Evolutionary conservation across 1,139 yeast genomes (phyloP).

Genomic region (Kodamaea fungicola): DNA sequence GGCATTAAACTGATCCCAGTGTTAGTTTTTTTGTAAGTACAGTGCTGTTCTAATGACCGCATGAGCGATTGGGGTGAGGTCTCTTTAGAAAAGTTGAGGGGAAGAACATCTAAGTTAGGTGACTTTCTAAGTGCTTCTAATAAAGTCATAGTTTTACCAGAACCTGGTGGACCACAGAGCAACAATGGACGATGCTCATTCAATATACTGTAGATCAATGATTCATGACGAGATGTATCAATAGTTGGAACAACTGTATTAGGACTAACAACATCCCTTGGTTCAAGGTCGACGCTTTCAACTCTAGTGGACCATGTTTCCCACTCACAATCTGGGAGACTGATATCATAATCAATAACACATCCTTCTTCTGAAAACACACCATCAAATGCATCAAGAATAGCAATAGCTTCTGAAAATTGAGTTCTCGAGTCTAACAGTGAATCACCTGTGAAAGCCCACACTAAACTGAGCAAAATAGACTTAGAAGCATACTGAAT

Average conservation of each 20-base stretch:
- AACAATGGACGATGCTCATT: slow-evolving; percentile 60
- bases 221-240: slow-evolving; percentile 72
- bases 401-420: slow-evolving; percentile 26
- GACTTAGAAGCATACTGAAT: slow-evolving; percentile 35
- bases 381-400: background rate
- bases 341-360: slow-evolving; percentile 46
- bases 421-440: slow-evolving; percentile 31
- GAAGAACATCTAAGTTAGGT: slow-evolving; percentile 56
- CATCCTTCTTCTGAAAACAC: background rate
- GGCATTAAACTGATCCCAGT: slow-evolving; percentile 60
- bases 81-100: slow-evolving; percentile 82
- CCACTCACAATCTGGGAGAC: slow-evolving; percentile 51
- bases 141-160: slow-evolving; percentile 93
- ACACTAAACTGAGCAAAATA: slow-evolving; percentile 45
- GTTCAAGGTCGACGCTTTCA: slow-evolving; percentile 49
- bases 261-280: slow-evolving; percentile 61
- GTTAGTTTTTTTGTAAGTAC: slow-evolving; percentile 55
- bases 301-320: slow-evolving; percentile 42
- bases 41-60: slow-evolving; percentile 68
- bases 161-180: slow-evolving; percentile 96
- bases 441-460: slow-evolving; percentile 74
- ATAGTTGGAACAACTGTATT: slow-evolving; percentile 72
- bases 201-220: slow-evolving; percentile 54
- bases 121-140: slow-evolving; percentile 64
- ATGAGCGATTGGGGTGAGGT: slow-evolving; percentile 64